phyloP scores from a whole-genome alignment of 2,329 filamentous ascomycete species.

The Fusarium anguioides region DNA sequence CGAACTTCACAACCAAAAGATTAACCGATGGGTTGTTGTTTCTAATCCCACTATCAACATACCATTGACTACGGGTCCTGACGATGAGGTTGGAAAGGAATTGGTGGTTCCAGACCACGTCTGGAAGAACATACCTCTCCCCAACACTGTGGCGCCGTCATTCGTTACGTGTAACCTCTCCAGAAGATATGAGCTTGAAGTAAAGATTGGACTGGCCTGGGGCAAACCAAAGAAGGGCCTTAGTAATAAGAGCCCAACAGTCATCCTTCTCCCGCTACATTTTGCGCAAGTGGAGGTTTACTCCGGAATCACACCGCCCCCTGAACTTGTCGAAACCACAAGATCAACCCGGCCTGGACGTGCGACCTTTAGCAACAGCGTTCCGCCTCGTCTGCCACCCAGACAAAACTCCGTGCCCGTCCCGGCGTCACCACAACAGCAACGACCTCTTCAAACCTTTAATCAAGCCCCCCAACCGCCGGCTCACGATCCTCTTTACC shows the following conservation, averaged over 20 bases:
- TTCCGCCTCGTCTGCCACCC: slow-evolving; percentile 53
- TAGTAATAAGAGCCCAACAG: slow-evolving; percentile 64
- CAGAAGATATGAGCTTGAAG: slow-evolving; percentile 84
- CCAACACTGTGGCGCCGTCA: slow-evolving; percentile 86
- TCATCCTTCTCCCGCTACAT: slow-evolving; percentile 80
- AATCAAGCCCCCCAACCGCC: slow-evolving; percentile 46
- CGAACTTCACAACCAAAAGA: slow-evolving; percentile 76
- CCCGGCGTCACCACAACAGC: slow-evolving; percentile 26
- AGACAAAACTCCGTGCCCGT: slow-evolving; percentile 45
- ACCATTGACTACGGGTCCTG: slow-evolving; percentile 67
- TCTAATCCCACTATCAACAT: slow-evolving; percentile 78
- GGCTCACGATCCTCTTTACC: slow-evolving; percentile 64
- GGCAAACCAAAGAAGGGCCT: slow-evolving; percentile 62
- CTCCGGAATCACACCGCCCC: slow-evolving; percentile 86
- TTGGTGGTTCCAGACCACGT: slow-evolving; percentile 74
- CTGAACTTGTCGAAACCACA: slow-evolving; percentile 75
- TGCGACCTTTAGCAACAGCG: slow-evolving; percentile 48
- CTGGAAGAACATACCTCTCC: slow-evolving; percentile 79
- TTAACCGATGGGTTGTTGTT: slow-evolving; percentile 79
- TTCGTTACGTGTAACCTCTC: slow-evolving; percentile 91
- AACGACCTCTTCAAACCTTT: slow-evolving; percentile 40
- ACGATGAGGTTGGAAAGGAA: slow-evolving; percentile 72
- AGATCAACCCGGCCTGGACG: slow-evolving; percentile 53
- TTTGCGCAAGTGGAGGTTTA: slow-evolving; percentile 81
- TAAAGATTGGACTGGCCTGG: slow-evolving; percentile 82